Evolutionary conservation across 2,329 filamentous ascomycete genomes (phyloP), one percentile per base, ranked within the genome.

Genomic region (Emergomyces pasteurianus): DNA sequence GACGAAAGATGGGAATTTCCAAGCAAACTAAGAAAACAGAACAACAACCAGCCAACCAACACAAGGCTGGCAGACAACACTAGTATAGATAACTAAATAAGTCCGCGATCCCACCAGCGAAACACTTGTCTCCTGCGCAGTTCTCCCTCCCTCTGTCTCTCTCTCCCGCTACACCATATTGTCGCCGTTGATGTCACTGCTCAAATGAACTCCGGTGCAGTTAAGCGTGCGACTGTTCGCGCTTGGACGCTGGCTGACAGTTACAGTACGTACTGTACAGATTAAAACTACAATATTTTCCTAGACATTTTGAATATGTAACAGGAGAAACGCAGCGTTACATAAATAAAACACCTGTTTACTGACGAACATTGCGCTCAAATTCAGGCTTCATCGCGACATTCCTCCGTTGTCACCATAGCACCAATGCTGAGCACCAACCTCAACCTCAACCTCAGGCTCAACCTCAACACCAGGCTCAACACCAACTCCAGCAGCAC

Each of bases 261-360:
- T 67, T 72, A 70, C 66, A 68, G 74, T 77, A 72, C 56, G 73
- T 69, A n/a, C n/a, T n/a, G n/a, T n/a, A n/a, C n/a, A n/a, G n/a
- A n/a, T 34, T 26, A 9, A 43, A 31, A 46, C 36, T 21, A 43
- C n/a, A 43, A 5, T 21, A 8, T 7, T 43, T n/a, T 16, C 38
- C 38, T 14, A 12, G n/a, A n/a, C 42, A 43, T 10, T 36, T 10
- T 7, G 5, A 1, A 21, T 21, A 46, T 21, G 2, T 21, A 3
- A 23, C 21, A 9, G 8, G 8, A 10, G 7, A 36, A 36, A 36
- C 6, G 3, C 21, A 12, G n/a, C n/a, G 21, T 21, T 47, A 4
- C 2, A 47, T 0, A 23, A 10, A 21, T 3, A 36, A 26, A n/a
- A n/a, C n/a, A n/a, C n/a, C 21, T 50, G 61, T 47, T 23, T 62